These are phyloP conservation scores for Agapanthus africanus DNA, from an alignment of 106 monocot species.

Conservation along the genomic window DNA sequence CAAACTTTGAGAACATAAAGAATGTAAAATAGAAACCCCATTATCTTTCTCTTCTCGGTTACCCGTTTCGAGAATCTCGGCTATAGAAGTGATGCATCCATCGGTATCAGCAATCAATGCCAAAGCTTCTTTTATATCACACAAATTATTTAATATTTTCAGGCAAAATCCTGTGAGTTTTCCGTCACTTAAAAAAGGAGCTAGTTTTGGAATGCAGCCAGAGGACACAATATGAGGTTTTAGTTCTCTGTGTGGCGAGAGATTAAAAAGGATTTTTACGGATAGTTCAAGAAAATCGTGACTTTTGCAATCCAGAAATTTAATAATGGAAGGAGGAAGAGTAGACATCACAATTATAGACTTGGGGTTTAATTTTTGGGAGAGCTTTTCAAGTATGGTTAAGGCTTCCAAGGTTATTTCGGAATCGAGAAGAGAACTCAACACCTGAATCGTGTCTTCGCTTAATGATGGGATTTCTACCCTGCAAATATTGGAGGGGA, in stretches of 20 bases:
- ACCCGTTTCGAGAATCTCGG: slow-evolving; percentile 55
- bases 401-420: slow-evolving; percentile 40
- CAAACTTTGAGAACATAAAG: slow-evolving; percentile 36
- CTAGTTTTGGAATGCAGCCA: slow-evolving; percentile 35
- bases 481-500: slow-evolving; percentile 24
- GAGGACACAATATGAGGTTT: slow-evolving; percentile 34
- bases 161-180: slow-evolving; percentile 31
- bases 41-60: slow-evolving; percentile 48
- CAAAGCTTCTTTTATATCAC: slow-evolving; percentile 36
- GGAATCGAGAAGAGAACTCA: slow-evolving; percentile 50
- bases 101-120: slow-evolving; percentile 28
- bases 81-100: slow-evolving; percentile 49
- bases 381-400: slow-evolving; percentile 42
- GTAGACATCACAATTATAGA: slow-evolving; percentile 29
- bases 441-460: slow-evolving; percentile 35
- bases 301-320: slow-evolving; percentile 34
- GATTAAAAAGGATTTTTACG: slow-evolving; percentile 44
- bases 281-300: slow-evolving; percentile 23
- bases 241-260: slow-evolving; percentile 37
- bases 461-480: slow-evolving; percentile 27
- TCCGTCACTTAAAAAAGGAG: slow-evolving; percentile 27
- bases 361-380: slow-evolving; percentile 11
- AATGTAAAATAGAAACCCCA: slow-evolving; percentile 42
- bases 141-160: slow-evolving; percentile 40
- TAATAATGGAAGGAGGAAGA: slow-evolving; percentile 28